Conservation (phyloP, 371 early-diverging fungal genomes). For the Mucor mucedo region DNA sequence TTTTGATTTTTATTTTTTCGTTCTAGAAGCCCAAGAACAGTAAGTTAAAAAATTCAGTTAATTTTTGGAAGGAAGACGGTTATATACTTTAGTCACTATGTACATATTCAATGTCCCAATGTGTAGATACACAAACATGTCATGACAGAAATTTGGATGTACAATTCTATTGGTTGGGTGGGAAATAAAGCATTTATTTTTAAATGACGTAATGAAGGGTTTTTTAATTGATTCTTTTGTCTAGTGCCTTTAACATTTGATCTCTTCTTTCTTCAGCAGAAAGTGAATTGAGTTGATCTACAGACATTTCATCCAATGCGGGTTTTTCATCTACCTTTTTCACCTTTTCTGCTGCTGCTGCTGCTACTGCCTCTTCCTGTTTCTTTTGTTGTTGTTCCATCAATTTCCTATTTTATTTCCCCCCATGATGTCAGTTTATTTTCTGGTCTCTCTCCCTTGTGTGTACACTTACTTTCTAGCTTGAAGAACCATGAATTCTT, state of each 20-base stretch:
- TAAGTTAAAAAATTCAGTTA: too few species aligned
- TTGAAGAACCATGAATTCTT: slow-evolving; percentile 88
- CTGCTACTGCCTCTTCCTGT: slow-evolving; percentile 1
- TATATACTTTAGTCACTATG: too few species aligned
- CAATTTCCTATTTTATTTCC: slow-evolving; percentile 35
- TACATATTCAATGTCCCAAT: too few species aligned
- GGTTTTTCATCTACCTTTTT: background rate
- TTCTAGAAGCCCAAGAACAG: too few species aligned
- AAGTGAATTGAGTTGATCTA: slow-evolving; percentile 49
- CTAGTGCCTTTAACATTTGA: slow-evolving; percentile 47
- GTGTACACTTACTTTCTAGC: slow-evolving; percentile 71
- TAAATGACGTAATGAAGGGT: too few species aligned
- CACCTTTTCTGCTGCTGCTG: background rate
- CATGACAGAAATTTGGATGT: too few species aligned
- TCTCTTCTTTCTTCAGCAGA: slow-evolving; percentile 47
- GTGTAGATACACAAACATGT: too few species aligned
- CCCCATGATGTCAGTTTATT: background rate
- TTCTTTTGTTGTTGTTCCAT: slow-evolving; percentile 39
- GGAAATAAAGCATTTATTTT: too few species aligned
- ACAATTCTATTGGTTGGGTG: too few species aligned
- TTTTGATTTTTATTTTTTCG: too few species aligned
- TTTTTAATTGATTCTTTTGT: slow-evolving; percentile 23
- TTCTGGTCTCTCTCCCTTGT: too few species aligned
- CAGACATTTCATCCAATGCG: slow-evolving; percentile 36
- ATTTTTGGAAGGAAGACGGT: too few species aligned